A percentile compares a stretch with the other conserved stretches of the same genome.
These are phyloP conservation scores for Ophiocordyceps polyrhachis-furcata DNA, from an alignment of 2,329 filamentous ascomycete genomes.

Conservation along the genomic window DNA sequence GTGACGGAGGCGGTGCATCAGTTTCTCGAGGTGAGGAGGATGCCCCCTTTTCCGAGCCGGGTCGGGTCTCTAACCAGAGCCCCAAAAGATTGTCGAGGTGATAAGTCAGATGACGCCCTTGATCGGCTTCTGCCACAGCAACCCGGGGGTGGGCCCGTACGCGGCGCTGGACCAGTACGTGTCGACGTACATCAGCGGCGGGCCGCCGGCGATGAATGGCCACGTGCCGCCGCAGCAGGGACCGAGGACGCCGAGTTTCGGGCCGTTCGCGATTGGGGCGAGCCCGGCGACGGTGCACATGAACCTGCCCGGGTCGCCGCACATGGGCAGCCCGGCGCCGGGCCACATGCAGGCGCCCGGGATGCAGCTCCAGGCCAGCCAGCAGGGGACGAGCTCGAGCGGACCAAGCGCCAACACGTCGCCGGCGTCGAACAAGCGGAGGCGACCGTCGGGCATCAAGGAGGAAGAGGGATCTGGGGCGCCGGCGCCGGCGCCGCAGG, in stretches of 20 bases:
- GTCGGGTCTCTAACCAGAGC: slow-evolving; percentile 4
- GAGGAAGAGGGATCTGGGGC: slow-evolving; percentile 34
- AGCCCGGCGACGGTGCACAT: slow-evolving; percentile 42
- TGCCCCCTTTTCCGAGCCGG: slow-evolving; percentile 3
- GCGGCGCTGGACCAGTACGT: slow-evolving; percentile 43
- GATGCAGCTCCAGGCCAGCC: slow-evolving; percentile 50
- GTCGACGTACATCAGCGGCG: slow-evolving; percentile 22
- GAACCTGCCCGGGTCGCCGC: slow-evolving; percentile 42
- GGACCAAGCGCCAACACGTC: slow-evolving; percentile 50
- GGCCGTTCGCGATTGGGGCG: slow-evolving; percentile 38
- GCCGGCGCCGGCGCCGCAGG: slow-evolving; percentile 29
- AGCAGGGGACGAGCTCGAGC: slow-evolving; percentile 47
- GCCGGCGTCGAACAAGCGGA: slow-evolving; percentile 39
- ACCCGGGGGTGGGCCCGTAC: slow-evolving; percentile 36
- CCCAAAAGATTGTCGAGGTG: slow-evolving; percentile 39
- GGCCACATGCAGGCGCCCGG: slow-evolving; percentile 44
- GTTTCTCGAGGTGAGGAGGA: slow-evolving; percentile 39
- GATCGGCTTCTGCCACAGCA: slow-evolving; percentile 36
- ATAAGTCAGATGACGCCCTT: slow-evolving; percentile 48
- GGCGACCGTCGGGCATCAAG: slow-evolving; percentile 38
- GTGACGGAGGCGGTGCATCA: slow-evolving; percentile 42
- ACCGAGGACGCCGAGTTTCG: slow-evolving; percentile 34
- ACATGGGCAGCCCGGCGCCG: slow-evolving; percentile 39
- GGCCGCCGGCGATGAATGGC: slow-evolving; percentile 24
- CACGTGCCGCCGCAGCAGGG: slow-evolving; percentile 25